A percentile compares a stretch with the other conserved stretches of the same genome.
phyloP scores from a whole-genome alignment of 2,329 filamentous ascomycete species.

The Sclerotinia trifoliorum region DNA sequence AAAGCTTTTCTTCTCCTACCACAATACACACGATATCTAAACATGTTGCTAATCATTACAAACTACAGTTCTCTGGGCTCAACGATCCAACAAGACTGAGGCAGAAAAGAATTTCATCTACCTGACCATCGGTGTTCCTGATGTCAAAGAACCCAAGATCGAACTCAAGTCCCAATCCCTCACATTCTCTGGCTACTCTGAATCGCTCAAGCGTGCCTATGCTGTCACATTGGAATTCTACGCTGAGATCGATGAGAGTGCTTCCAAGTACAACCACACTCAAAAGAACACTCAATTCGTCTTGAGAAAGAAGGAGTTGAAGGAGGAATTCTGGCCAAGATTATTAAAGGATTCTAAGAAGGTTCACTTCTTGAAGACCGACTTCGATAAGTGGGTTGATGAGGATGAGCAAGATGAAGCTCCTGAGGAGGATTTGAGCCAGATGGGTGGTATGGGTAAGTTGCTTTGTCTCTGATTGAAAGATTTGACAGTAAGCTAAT shows the following conservation, averaged over 20 bases:
- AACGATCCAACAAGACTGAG: constrained; percentile 82
- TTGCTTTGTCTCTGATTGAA: background rate
- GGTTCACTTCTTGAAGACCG: constrained; percentile 94
- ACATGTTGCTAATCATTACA: background rate
- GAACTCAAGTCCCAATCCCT: constrained; percentile 76
- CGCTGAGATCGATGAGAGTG: constrained; percentile 81
- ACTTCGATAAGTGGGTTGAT: constrained; percentile 77
- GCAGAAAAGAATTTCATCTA: constrained; percentile 90
- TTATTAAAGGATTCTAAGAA: constrained; percentile 88
- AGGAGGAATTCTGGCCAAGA: constrained; percentile 93
- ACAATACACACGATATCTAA: background rate
- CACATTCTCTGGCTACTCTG: constrained; percentile 78
- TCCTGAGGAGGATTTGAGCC: constrained; percentile 69
- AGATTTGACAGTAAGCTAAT: background rate
- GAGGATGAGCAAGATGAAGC: constrained; percentile 86
- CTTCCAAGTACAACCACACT: constrained; percentile 86
- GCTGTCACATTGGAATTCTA: constrained; percentile 84
- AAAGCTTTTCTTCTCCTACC: background rate
- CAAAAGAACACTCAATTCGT: constrained; percentile 85
- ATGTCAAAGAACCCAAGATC: constrained; percentile 80
- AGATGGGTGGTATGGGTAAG: constrained; percentile 63
- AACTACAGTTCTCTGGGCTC: constrained; percentile 85
- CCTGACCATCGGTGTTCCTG: constrained; percentile 84
- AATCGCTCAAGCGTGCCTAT: constrained; percentile 83
- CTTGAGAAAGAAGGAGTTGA: constrained; percentile 94